Evolutionary conservation across 768 basidiomycete genomes (phyloP).

Genomic region (Fomitopsis pulvina): DNA sequence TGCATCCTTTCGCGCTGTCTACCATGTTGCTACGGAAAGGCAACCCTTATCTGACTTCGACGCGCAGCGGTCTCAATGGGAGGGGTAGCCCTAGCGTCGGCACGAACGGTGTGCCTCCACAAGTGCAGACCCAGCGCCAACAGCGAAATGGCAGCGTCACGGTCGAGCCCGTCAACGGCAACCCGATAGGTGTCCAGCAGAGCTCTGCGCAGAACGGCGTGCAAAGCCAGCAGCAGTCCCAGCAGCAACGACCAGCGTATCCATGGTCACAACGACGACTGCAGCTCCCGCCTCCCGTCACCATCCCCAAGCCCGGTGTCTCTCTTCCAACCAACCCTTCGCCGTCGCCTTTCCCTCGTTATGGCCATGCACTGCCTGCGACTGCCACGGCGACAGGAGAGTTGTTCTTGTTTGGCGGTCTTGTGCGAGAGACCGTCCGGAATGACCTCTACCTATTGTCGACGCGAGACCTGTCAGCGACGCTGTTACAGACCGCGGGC

Average conservation of each 20-base stretch:
- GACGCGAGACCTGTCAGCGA: conserved; percentile 70
- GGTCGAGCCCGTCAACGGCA: conserved; percentile 11
- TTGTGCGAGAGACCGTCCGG: conserved; percentile 82
- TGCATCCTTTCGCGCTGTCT: background rate
- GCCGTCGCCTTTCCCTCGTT: conserved; percentile 90
- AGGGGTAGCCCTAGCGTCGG: conserved; percentile 22
- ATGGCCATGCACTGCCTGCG: conserved; percentile 88
- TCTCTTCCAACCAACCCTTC: conserved; percentile 63
- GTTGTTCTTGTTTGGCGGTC: conserved; percentile 94
- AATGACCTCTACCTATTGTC: conserved; percentile 95
- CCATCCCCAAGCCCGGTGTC: conserved; percentile 57
- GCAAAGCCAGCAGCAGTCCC: conserved; percentile 20
- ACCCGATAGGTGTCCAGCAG: background rate
- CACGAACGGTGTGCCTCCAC: conserved; percentile 15
- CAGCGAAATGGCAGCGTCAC: conserved; percentile 10
- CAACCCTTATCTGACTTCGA: background rate
- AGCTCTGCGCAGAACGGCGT: conserved; percentile 4
- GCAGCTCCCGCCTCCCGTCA: conserved; percentile 57
- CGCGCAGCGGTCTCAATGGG: conserved; percentile 21
- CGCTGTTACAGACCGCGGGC: conserved; percentile 80
- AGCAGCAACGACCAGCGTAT: conserved; percentile 53
- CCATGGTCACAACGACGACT: conserved; percentile 83
- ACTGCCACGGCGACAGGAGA: conserved; percentile 76
- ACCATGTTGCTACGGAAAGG: background rate
- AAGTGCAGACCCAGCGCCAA: conserved; percentile 10